Percentiles rank a stretch among this genome's conserved stretches.
These are phyloP conservation scores for Westerdykella ornata DNA, from an alignment of 2,329 filamentous ascomycete genomes.

Conservation along the genomic window DNA sequence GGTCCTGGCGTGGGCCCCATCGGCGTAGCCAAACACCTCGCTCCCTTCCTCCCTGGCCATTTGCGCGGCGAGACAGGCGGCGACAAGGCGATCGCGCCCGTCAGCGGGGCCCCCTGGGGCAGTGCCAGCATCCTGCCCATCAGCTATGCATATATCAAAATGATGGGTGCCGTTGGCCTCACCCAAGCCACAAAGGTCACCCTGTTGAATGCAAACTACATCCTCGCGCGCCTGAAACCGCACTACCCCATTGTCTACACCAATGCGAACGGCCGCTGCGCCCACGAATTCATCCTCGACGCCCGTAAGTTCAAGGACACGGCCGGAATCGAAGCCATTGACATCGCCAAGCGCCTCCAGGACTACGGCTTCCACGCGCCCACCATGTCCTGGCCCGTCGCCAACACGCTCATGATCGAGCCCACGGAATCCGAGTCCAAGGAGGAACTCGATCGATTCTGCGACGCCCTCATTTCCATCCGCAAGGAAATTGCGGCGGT, in stretches of 20 bases:
- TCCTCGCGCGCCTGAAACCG: conserved; percentile 75
- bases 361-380: conserved; percentile 97
- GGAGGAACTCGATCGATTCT: conserved; percentile 87
- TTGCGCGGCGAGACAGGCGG: conserved; percentile 54
- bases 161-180: conserved; percentile 80
- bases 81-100: conserved; percentile 56
- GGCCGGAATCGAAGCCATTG: conserved; percentile 80
- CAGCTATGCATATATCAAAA: conserved; percentile 88
- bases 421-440: conserved; percentile 91
- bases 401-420: conserved; percentile 96
- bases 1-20: conserved; percentile 92
- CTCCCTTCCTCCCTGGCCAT: conserved; percentile 68
- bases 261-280: conserved; percentile 78
- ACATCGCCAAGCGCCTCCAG: conserved; percentile 92
- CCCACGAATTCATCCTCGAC: conserved; percentile 96
- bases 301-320: conserved; percentile 76
- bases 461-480: conserved; percentile 81
- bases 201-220: conserved; percentile 95
- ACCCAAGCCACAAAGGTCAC: conserved; percentile 87
- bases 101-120: conserved; percentile 78
- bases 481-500: conserved; percentile 76
- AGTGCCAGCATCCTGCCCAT: conserved; percentile 90
- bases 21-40: conserved; percentile 76
- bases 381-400: conserved; percentile 94
- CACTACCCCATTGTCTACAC: conserved; percentile 93